Evolutionary conservation across 75 land plant species (phyloP), one percentile per base, ranked within the genome.

Genomic region (Ceratopteris richardii): DNA sequence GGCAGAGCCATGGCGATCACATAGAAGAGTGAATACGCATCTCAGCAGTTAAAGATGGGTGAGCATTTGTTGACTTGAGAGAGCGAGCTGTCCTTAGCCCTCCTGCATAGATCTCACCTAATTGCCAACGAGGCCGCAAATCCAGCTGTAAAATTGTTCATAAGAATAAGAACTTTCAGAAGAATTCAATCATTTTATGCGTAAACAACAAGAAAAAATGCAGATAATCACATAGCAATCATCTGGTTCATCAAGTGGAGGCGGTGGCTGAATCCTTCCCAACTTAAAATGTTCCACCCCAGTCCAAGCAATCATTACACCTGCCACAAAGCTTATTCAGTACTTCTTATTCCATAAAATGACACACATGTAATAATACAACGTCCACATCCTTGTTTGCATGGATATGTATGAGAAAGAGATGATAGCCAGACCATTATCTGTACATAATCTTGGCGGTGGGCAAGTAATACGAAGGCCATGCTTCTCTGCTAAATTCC

Each of bases 241-340:
- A 39, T 90, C 88, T 10, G 85, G 88, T 64, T 95, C 99, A 67
- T 78, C 63, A 23, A 67, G 66, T 51, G 86, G 76, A 29, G 99
- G 93, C 37, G 99, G 97, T 51, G 86, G 79, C 19, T 90, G 87
- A 55, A 41, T 82, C 73, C 92, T 74, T 62, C 99, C 99, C 37
- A 74, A 29, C 26, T 76, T 65, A 53, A 80, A 90, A 58, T 90
- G 82, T 80, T 90, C 97, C 44, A 95, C 75, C 43, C 99, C 99
- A 57, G 99, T 80, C 99, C 99, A 95, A 51, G 99, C 97, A 65
- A 95, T 75, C 99, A 90, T 95, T 14, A 95, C 99, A 57, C 99
- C 99, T 95, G 77, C 31, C 40, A 21, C 23, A 31, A 23, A 18
- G 9, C 54, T 39, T 39, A 57, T 36, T n/a, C n/a, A n/a, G n/a